phyloP scores from a whole-genome alignment of 2,329 filamentous ascomycete species.

The Tolypocladium capitatum region DNA sequence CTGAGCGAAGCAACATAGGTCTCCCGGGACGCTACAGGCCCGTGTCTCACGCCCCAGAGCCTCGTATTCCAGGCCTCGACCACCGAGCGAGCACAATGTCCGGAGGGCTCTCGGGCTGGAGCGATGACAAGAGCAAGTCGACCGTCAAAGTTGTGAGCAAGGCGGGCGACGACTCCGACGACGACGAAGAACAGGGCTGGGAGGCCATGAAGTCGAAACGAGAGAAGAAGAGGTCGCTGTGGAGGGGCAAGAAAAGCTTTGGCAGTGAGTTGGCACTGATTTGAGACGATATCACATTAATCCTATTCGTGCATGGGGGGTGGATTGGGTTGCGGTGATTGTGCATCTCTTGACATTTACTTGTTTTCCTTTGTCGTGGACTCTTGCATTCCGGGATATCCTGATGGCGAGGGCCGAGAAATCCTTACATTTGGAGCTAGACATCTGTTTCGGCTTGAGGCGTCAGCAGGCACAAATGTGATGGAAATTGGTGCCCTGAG shows the following conservation, averaged over 20 bases:
- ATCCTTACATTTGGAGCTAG: conserved; percentile 1
- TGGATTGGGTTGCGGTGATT: conserved; percentile 11
- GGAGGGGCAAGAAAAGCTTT: conserved; percentile 47
- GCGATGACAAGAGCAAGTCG: conserved; percentile 19
- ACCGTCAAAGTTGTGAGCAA: conserved; percentile 26
- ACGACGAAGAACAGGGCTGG: conserved; percentile 58
- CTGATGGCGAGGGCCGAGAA: not conserved
- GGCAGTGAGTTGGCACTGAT: conserved; percentile 27
- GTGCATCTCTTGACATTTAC: not conserved
- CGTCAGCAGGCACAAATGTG: conserved; percentile 6
- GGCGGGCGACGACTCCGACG: conserved; percentile 28
- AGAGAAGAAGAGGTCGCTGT: conserved; percentile 53
- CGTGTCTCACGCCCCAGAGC: conserved; percentile 51
- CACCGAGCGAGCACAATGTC: conserved; percentile 21
- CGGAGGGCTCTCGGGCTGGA: conserved; percentile 20
- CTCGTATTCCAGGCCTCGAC: conserved; percentile 14
- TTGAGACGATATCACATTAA: conserved; percentile 1
- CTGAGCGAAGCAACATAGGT: conserved; percentile 87
- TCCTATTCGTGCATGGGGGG: conserved; percentile 1
- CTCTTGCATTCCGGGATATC: conserved; percentile 10
- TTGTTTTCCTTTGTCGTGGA: not conserved
- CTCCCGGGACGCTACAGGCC: conserved; percentile 83
- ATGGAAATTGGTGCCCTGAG: conserved; percentile 4
- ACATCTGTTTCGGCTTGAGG: conserved; percentile 4
- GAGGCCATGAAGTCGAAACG: conserved; percentile 57